These are phyloP conservation scores for Aspergillus amoenus DNA, from an alignment of 2,329 filamentous ascomycete genomes.

Conservation along the genomic window DNA sequence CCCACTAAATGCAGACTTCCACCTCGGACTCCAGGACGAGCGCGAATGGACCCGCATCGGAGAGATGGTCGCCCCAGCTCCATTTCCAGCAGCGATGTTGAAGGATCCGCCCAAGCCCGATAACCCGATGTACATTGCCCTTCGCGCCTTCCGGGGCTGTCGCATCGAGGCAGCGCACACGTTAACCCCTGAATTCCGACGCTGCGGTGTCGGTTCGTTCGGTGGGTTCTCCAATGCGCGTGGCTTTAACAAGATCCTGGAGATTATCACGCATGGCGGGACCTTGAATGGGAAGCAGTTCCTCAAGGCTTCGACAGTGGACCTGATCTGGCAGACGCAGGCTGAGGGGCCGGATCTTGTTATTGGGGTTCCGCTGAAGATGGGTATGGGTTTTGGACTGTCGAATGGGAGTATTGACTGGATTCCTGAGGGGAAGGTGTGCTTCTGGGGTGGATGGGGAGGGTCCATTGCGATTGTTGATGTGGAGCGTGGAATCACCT, in stretches of 20 bases:
- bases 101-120: constrained; percentile 9
- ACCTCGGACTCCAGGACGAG: constrained; percentile 43
- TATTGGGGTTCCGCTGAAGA: constrained; percentile 33
- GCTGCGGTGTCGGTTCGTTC: constrained; percentile 41
- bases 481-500: constrained; percentile 41
- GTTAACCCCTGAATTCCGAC: constrained; percentile 36
- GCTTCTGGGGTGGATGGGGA: constrained; percentile 50
- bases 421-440: constrained; percentile 33
- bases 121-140: constrained; percentile 18
- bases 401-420: constrained; percentile 22
- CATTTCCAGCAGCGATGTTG: constrained; percentile 12
- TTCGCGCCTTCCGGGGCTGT: constrained; percentile 32
- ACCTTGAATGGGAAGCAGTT: constrained; percentile 34
- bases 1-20: constrained; percentile 49
- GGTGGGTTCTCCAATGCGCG: constrained; percentile 51
- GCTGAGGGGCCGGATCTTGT: constrained; percentile 43
- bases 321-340: constrained; percentile 49
- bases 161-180: constrained; percentile 19
- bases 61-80: constrained; percentile 31
- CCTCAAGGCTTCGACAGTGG: constrained; percentile 44
- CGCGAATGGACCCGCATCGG: constrained; percentile 44
- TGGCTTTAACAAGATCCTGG: constrained; percentile 44
- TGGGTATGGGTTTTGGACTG: constrained; percentile 46
- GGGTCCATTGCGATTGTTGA: constrained; percentile 49
- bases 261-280: constrained; percentile 36